Evolutionary conservation across 192 early-diverging fungal genomes (phyloP), one percentile per base, ranked within the genome.

Genomic region (Coemansia asiatica): DNA sequence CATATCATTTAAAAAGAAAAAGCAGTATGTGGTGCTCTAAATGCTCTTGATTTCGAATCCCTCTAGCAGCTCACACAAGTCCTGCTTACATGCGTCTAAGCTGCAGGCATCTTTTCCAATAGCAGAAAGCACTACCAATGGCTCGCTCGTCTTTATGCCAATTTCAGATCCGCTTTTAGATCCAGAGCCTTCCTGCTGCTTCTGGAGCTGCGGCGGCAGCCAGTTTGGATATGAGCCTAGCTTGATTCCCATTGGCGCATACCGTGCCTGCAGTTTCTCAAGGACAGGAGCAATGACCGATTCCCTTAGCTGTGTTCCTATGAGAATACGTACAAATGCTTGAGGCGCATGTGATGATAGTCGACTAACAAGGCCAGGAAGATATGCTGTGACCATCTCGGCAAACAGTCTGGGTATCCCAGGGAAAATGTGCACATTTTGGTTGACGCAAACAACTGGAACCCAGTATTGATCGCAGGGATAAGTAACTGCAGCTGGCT

Each of bases 391-490:
- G 3, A 62, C 19, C 6, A 81, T 61, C 56, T 53, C 33, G 25
- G 83, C 71, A 69, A 91, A 92, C 36, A 92, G 68, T 40, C 72
- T 63, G 19, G 91, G 90, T 25, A 92, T 76, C 0, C 90, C 90
- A 0, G 91, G 91, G 19, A 92, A 72, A 31, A 91, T 76, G 60
- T 87, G 85, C 35, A 91, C 81, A 62, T 90, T 90, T 19, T 64
- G 28, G 19, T 13, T 64, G 50, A 87, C 85, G 8, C 85, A 69
- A 26, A 90, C 89, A 22, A 91, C 79, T 0, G 91, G 91, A 27
- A 91, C 88, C 91, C 91, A 92, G 10, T 87, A 60, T n/a, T 77
- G 75, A 3, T 64, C 61, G 28, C 67, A 66, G 0, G 85, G 85
- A 54, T 74, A 85, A 15, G 71, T 19, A 23, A 87, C 74, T 3